Base-by-base conservation (phyloP, 441 rosid species). In the Dalechampia spathulata region DNA sequence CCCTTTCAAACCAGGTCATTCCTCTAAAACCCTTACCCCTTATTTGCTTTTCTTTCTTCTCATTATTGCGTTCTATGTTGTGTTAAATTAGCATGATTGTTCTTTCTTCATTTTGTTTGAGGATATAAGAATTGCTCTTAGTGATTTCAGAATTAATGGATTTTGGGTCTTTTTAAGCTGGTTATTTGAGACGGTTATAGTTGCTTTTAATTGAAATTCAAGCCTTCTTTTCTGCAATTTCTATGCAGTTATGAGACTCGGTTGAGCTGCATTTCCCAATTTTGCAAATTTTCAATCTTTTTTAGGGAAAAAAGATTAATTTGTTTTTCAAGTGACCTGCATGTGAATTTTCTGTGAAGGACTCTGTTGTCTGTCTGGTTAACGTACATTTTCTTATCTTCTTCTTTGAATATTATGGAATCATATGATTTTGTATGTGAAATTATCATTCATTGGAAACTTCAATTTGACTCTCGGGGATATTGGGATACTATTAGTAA, bases 1-100 rank as follows among this genome's bases (percentile, higher is more conserved):
- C 76, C 90, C 27, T 70, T 83, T 58, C 90, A 78, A 47, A 76
- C 80, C 69, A 76, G 96, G 96, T 87, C 21, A 47, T 17, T 49
- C 32, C 15, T n/a, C 30, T 26, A 30, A 47, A 23, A 17, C 40
- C 25, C 28, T 20, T 38, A 40, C 2, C 38, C 38, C 10, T 34
- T 38, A 61, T 26, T 30, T 11, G 14, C 3, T 26, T 22, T 32
- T 43, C 14, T n/a, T 42, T 59, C 16, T 46, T 25, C 7, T 16
- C 28, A 36, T 49, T 15, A 4, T 5, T 23, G 27, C 44, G 21
- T 6, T 26, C 5, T 12, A 26, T 17, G n/a, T 5, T 58, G 30
- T 6, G 21, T 25, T 45, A 7, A 4, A 3, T n/a, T 47, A 16
- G 1, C 52, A n/a, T 7, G 20, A 19, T 0, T 14, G 14, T 15